A percentile compares a stretch with the other conserved stretches of the same genome.
These are phyloP conservation scores for Didymella pinodella DNA, from an alignment of 2,329 filamentous ascomycete species.

Conservation along the genomic window DNA sequence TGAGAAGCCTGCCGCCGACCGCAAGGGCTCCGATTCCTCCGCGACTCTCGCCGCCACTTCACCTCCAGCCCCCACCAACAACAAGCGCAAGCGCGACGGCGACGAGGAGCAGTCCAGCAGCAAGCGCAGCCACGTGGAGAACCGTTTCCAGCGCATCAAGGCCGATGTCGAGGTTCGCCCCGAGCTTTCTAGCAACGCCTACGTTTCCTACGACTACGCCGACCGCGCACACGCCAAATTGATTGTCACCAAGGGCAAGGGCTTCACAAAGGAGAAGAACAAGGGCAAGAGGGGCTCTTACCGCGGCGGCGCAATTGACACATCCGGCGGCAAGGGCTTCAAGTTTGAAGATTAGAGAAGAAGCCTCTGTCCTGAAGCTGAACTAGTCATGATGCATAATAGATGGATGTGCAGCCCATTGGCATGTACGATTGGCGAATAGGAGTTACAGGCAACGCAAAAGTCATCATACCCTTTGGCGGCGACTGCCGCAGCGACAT, in stretches of 20 bases:
- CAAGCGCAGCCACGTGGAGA: conserved; percentile 43
- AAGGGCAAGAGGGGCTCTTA: conserved; percentile 84
- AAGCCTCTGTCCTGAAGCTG: no score
- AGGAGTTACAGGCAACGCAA: conserved; percentile 15
- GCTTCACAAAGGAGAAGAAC: conserved; percentile 99
- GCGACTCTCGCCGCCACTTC: conserved; percentile 46
- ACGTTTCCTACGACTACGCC: conserved; percentile 85
- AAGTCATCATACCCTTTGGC: conserved; percentile 19
- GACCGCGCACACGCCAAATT: conserved; percentile 87
- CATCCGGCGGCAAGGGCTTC: conserved; percentile 80
- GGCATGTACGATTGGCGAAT: conserved; percentile 8
- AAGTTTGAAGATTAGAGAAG: conserved; percentile 83
- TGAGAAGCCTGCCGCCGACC: conserved; percentile 40
- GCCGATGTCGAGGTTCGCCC: conserved; percentile 73
- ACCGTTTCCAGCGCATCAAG: conserved; percentile 80
- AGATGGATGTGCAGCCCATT: conserved; percentile 5
- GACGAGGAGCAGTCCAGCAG: conserved; percentile 45
- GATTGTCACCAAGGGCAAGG: conserved; percentile 90
- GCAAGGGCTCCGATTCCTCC: conserved; percentile 54
- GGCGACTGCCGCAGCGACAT: conserved; percentile 2
- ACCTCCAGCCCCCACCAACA: conserved; percentile 41
- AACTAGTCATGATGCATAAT: conserved; percentile 2
- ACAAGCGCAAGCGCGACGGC: conserved; percentile 55
- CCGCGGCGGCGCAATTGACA: conserved; percentile 87
- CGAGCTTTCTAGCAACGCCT: conserved; percentile 78